Percentiles rank a stretch among this genome's conserved stretches.
Conservation (phyloP, 1,284 basidiomycete species). For the Sanghuangporus weigelae region DNA sequence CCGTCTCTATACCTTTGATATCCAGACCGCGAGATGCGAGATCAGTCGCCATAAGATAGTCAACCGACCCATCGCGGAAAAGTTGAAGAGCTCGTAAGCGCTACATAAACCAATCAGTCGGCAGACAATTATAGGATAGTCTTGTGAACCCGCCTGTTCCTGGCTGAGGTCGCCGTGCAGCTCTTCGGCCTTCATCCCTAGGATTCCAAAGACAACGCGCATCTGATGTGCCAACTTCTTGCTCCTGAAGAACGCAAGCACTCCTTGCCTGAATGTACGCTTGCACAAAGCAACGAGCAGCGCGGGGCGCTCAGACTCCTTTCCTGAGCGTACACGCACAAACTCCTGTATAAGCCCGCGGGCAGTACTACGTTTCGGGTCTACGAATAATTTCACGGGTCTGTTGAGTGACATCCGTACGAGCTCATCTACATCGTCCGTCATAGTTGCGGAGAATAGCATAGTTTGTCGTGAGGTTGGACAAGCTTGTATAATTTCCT, state of each 20-base stretch:
- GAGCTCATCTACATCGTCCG: conserved; percentile 91
- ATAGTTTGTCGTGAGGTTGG: conserved; percentile 91
- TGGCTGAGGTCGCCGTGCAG: conserved; percentile 94
- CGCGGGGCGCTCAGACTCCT: conserved; percentile 78
- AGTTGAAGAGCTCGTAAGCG: conserved; percentile 80
- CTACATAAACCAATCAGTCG: conserved; percentile 34
- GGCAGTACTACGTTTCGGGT: conserved; percentile 87
- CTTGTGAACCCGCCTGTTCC: conserved; percentile 65
- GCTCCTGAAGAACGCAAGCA: conserved; percentile 92
- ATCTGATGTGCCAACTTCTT: conserved; percentile 97
- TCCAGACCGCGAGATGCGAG: conserved; percentile 93
- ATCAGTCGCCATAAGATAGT: conserved; percentile 94
- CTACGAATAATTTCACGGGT: conserved; percentile 93
- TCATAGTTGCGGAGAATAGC: conserved; percentile 99
- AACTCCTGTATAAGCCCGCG: conserved; percentile 94
- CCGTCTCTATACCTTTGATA: conserved; percentile 96
- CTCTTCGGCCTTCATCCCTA: conserved; percentile 85
- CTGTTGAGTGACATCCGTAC: conserved; percentile 88
- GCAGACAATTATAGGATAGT: not conserved
- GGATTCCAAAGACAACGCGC: conserved; percentile 87
- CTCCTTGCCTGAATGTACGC: conserved; percentile 78
- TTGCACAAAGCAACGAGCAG: conserved; percentile 83
- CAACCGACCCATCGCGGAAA: conserved; percentile 83
- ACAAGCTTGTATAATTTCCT: conserved; percentile 90
- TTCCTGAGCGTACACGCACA: conserved; percentile 77